Percentiles rank a stretch among this genome's conserved stretches.
These are phyloP conservation scores for Candida golubevii DNA, from an alignment of 805 yeast species.

Conservation along the genomic window DNA sequence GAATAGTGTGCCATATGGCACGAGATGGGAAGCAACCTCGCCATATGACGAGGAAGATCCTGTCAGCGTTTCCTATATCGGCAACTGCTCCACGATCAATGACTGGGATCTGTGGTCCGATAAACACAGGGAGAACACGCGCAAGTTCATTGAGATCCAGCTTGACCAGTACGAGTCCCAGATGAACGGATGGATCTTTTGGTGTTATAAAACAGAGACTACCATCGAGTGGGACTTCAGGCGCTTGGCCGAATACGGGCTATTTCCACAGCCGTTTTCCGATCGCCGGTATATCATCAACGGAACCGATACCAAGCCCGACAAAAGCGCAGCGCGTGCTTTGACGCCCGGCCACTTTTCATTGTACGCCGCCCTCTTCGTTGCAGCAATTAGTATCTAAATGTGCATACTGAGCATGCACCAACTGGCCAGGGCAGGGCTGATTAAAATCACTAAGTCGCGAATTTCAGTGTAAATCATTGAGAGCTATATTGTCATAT, in stretches of 20 bases:
- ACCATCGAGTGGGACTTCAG: constrained; percentile 66
- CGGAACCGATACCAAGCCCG: constrained; percentile 30
- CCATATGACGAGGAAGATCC: constrained; percentile 10
- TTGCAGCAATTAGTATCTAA: too few species aligned
- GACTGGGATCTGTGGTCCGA: constrained; percentile 36
- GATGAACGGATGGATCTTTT: constrained; percentile 60
- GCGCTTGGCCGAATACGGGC: constrained; percentile 42
- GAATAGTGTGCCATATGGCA: constrained; percentile 11
- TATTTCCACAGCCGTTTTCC: constrained; percentile 60
- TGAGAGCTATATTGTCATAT: too few species aligned
- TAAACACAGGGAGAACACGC: constrained; percentile 38
- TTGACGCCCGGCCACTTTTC: too few species aligned
- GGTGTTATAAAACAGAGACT: constrained; percentile 67
- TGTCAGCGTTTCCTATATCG: constrained; percentile 23
- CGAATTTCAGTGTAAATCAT: too few species aligned
- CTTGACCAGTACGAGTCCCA: constrained; percentile 45
- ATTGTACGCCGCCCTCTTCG: too few species aligned
- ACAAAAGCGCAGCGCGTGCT: neutral
- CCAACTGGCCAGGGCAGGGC: too few species aligned
- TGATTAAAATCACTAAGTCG: too few species aligned
- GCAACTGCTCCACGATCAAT: constrained; percentile 40
- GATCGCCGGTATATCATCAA: constrained; percentile 24
- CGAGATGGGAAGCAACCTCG: constrained; percentile 14
- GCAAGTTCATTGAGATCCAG: constrained; percentile 60
- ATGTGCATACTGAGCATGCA: too few species aligned